phyloP scores from a whole-genome alignment of 164 flowering plant genomes.

The Tetrastigma voinierianum region DNA sequence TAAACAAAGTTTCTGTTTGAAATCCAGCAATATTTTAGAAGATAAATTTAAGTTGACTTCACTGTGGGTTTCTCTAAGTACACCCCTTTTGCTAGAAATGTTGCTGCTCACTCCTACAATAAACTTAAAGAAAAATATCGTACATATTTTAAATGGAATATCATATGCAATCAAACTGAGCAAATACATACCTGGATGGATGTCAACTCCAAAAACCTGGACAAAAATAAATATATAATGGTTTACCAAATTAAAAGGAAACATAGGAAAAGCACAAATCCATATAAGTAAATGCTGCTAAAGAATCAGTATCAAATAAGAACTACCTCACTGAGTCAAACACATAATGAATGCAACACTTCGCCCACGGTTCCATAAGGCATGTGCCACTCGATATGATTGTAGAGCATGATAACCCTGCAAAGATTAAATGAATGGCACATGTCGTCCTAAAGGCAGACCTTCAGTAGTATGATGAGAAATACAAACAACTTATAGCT shows the following conservation, averaged over 20 bases:
- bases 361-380: constrained; percentile 80
- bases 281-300: not conserved
- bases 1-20: no score
- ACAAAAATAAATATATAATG: constrained; percentile 1
- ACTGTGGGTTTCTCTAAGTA: not conserved
- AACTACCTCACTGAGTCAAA: constrained; percentile 83
- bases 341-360: constrained; percentile 72
- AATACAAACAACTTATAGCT: not conserved
- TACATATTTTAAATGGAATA: not conserved
- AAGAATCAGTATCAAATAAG: not conserved
- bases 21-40: no score
- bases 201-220: constrained; percentile 87
- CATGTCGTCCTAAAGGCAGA: not conserved
- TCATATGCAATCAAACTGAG: not conserved
- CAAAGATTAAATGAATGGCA: constrained; percentile 5
- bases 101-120: not conserved
- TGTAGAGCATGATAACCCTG: constrained; percentile 87
- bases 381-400: constrained; percentile 76
- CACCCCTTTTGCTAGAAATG: not conserved
- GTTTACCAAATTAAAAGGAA: not conserved
- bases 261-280: not conserved
- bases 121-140: not conserved
- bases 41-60: no score
- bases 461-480: not conserved
- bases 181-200: constrained; percentile 70